Evolutionary conservation across 176 grass and related monocot species (phyloP).

Genomic region (Bromus sterilis): DNA sequence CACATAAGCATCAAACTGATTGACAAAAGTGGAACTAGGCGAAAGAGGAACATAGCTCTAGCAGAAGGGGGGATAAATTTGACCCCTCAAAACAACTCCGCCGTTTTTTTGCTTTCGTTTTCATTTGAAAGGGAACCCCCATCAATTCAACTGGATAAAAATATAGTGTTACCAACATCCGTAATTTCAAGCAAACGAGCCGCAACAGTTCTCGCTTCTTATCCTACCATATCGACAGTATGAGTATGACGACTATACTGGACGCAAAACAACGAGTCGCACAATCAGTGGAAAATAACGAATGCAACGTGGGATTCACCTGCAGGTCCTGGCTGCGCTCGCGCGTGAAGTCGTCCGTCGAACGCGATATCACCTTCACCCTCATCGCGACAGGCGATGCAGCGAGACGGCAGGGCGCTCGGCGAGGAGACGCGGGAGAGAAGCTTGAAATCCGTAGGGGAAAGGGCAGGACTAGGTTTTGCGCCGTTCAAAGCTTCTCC

Average conservation of each 20-base stretch:
- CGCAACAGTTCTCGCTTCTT: neutral
- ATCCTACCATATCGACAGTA: neutral
- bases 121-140: neutral
- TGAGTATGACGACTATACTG: neutral
- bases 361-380: slow-evolving; percentile 90
- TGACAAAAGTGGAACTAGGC: neutral
- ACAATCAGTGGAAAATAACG: neutral
- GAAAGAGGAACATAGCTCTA: neutral
- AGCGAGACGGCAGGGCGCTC: too few relatives aligned
- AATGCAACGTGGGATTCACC: slow-evolving; percentile 9
- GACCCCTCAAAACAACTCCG: neutral
- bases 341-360: slow-evolving; percentile 87
- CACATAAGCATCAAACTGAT: neutral
- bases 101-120: neutral
- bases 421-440: neutral
- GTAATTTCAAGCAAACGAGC: neutral
- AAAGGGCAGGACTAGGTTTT: neutral
- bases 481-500: neutral
- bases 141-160: neutral
- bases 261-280: neutral
- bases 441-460: neutral
- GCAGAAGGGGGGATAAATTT: neutral
- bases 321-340: slow-evolving; percentile 86
- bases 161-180: neutral
- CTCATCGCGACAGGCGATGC: slow-evolving; percentile 34